Evolutionary conservation across 805 yeast species (phyloP), one percentile per base, ranked within the genome.

Genomic region (Yarrowia sp.): DNA sequence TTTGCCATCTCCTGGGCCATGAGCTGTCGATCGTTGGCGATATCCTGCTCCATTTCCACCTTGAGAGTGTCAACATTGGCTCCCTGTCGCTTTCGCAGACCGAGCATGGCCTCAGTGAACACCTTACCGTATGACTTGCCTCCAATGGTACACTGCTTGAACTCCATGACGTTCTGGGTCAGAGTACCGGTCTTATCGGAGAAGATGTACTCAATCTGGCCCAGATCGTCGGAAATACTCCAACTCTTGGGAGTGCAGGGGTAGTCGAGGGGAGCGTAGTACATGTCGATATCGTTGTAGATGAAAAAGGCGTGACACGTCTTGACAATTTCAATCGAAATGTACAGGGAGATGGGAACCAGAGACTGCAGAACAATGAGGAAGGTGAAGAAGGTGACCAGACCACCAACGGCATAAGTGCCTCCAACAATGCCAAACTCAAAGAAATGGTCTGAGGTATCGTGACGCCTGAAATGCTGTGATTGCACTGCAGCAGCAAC

Each of bases 181-280:
- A 90, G 81, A 0, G 96, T 90, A 46, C 96, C 96, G 0, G 96
- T 90, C 78, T 90, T 90, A 79, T 90, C 96, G 74, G 92, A 87
- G 77, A 90, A 90, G 41, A 90, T 84, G 75, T 90, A 90, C 77
- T 90, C 96, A 72, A 90, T 87, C 77, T 90, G 96, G 26, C 96
- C 96, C 73, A 90, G 81, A 76, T 90, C 96, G 77, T 90, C 96
- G 11, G 94, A 89, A 66, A 90, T 89, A 74, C 87, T 87, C 96
- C 96, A 90, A 0, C 93, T 84, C 74, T 90, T 90, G 4, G 96
- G 94, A 0, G 88, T 84, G 77, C 96, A 90, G 0, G 94, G 93
- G 74, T 86, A 89, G 77, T 90, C 92, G 59, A 89, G 79, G 63
- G 80, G 84, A 55, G 82, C 87, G 73, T 90, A 87, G 76, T 89